These are phyloP conservation scores for Termitomyces sp. DNA, from an alignment of 768 basidiomycete genomes.

Conservation along the genomic window DNA sequence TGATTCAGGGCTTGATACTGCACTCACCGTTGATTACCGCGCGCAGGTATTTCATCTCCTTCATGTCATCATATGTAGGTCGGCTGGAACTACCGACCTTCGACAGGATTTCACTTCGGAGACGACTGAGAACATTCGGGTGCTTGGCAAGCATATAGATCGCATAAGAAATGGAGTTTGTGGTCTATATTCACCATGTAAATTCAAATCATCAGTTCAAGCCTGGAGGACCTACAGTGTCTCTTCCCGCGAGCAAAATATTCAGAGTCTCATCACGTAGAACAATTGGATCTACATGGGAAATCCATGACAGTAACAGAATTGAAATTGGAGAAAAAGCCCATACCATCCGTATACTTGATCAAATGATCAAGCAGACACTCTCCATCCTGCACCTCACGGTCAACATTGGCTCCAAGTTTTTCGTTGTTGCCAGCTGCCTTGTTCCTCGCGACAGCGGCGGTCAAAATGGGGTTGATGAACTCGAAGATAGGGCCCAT, in stretches of 20 bases:
- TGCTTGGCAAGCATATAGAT: conserved; percentile 43
- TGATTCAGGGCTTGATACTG: background rate
- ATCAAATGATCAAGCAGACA: conserved; percentile 49
- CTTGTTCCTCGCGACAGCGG: conserved; percentile 37
- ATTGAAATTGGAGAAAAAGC: background rate
- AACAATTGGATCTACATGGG: conserved; percentile 26
- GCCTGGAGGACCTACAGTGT: conserved; percentile 36
- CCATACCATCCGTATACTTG: conserved; percentile 47
- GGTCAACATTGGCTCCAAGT: conserved; percentile 22
- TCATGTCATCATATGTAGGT: conserved; percentile 44
- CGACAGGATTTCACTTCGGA: conserved; percentile 39
- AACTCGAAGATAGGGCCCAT: conserved; percentile 49
- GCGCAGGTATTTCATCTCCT: conserved; percentile 42
- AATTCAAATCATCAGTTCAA: background rate
- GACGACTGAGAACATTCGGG: conserved; percentile 34
- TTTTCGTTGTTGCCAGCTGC: conserved; percentile 11
- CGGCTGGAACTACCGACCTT: conserved; percentile 33
- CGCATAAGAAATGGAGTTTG: conserved; percentile 37
- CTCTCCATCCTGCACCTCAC: conserved; percentile 33
- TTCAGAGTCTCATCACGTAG: conserved; percentile 54
- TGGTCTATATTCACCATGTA: conserved; percentile 27
- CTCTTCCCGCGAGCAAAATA: conserved; percentile 54
- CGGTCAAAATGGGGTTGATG: conserved; percentile 50
- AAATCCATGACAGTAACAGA: background rate
- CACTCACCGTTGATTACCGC: conserved; percentile 34